Evolutionary conservation across 179 eudicot genomes (phyloP).

Genomic region (Heliamphora pulchella): DNA sequence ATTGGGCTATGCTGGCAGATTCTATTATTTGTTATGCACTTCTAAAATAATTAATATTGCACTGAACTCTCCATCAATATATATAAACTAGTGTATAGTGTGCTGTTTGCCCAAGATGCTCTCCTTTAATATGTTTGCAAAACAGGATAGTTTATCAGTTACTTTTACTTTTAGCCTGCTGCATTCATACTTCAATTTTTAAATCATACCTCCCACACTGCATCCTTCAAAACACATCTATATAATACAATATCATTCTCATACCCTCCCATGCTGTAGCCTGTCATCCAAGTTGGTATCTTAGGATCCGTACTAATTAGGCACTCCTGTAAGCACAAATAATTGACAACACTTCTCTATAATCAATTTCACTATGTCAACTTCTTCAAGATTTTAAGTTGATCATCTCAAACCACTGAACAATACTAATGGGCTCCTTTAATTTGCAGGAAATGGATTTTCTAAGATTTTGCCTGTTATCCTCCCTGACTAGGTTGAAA

Average conservation of each 20-base stretch:
- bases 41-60: too few species aligned
- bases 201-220: not conserved
- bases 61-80: too few species aligned
- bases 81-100: too few species aligned
- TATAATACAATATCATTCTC: not conserved
- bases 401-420: not conserved
- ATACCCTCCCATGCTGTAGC: not conserved
- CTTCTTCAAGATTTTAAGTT: not conserved
- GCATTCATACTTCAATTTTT: not conserved
- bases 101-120: not conserved
- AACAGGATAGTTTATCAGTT: not conserved
- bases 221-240: not conserved
- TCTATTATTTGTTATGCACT: too few species aligned
- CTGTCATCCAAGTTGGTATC: not conserved
- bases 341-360: not conserved
- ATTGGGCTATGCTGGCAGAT: too few species aligned
- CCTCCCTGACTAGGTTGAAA: slow-evolving; percentile 24
- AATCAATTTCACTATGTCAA: not conserved
- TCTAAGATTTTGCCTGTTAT: slow-evolving; percentile 19
- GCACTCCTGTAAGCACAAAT: not conserved
- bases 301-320: not conserved
- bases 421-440: not conserved
- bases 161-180: not conserved
- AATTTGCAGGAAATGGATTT: slow-evolving; percentile 38
- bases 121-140: not conserved